Base-by-base conservation (phyloP, 2,329 filamentous ascomycete genomes). In the Alternaria sp. region DNA sequence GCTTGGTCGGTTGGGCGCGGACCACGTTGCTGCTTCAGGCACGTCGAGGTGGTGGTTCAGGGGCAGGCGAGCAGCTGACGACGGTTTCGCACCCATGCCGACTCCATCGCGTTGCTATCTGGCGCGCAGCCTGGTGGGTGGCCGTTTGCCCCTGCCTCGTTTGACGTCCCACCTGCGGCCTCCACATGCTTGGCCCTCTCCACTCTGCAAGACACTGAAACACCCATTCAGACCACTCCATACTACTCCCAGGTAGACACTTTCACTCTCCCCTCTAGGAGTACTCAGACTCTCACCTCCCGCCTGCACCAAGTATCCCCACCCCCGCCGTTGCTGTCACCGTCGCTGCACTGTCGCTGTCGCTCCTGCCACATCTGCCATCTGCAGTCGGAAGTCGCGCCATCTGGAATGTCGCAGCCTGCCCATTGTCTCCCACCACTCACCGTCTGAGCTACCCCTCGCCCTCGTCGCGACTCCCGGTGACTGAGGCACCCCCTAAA, bases 361-460 rank as follows among this genome's bases (percentile, higher is more conserved):
- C 36, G 36, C 36, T 40, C 36, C 36, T 40, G 36, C 36, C 36
- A 4, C 8, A 40, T 17, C 36, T 3, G 36, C 21, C 3, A 4
- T 21, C 21, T 3, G 21, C 3, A 17, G 3, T 2, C 13, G 36
- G 36, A 40, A 40, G 36, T 40, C 21, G 17, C 25, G 52, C 61
- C 66, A 62, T 72, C 68, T 73, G 75, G 75, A 73, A 77, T 77
- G 75, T 72, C 67, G 67, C 69, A 67, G 54, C 56, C 56, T 49
- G 60, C 55, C 51, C 57, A 43, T 65, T 63, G 63, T 43, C 67
- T 40, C 36, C 36, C 36, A 40, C 36, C 65, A 65, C 63, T 65
- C 65, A 67, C 67, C 61, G 47, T 67, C 66, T 73, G 65, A 71
- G 59, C 63, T 62, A 59, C 63, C 65, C 66, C 67, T 63, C 63